Base-by-base conservation (phyloP, 1,284 basidiomycete species). In the Ganoderma boninense region DNA sequence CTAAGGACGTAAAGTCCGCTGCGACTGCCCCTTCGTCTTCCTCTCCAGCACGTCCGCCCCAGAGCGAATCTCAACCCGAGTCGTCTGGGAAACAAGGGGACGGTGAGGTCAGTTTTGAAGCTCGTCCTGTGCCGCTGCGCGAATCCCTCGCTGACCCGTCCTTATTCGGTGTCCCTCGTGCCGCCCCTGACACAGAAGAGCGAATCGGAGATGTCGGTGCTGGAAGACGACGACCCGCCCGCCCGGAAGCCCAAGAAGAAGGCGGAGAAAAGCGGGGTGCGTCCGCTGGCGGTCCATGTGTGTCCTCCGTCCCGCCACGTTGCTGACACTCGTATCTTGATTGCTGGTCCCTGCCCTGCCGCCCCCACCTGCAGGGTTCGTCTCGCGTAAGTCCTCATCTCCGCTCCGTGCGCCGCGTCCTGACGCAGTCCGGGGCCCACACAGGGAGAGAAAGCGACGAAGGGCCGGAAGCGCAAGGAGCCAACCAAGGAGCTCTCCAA, bases 121-220 rank as follows among this genome's bases (percentile, higher is more conserved):
- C 20, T 42, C 6, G 18, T 43, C 40, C 23, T 57, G 29, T 26
- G 35, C 60, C 43, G 38, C n/a, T 49, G 26, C 26, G 62, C 42
- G 32, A 32, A 64, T 57, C 16, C 26, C 32, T 26, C 7, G 20
- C 57, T 60, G 23, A 40, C 38, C 23, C 16, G 43, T 29, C 23
- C 40, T 43, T 60, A 11, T 57, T 35, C 43, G 38, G 38, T 29
- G 2, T 13, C 2, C 23, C 13, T 13, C 4, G 68, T 4, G 7
- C 35, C 35, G 0, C 4, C 16, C 13, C 5, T 26, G 38, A 42
- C 6, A 20, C 54, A 83, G 80, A 82, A 87, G 79, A 88, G 87
- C 77, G 90, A 89, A 52, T 89, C 90, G 2, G 90, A 91, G 67
- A 74, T 90, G 63, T 91, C 90, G 4, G 86, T 87, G 5, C 82